phyloP scores from a whole-genome alignment of 257 asterid species.

The Plantago elongata region DNA sequence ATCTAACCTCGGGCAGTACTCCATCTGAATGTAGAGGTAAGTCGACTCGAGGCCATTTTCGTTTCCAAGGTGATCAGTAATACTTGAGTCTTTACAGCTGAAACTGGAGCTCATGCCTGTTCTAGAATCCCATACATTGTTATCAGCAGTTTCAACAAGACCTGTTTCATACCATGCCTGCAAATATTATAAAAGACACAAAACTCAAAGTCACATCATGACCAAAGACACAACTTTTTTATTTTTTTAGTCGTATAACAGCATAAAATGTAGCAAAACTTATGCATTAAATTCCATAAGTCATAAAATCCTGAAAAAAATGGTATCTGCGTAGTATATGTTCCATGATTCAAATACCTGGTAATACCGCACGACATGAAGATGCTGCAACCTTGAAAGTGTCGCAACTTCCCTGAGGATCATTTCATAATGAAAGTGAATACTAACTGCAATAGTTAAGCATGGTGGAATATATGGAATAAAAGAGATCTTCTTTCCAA shows the following conservation, averaged over 20 bases:
- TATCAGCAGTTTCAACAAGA: conserved; percentile 48
- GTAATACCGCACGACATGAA: conserved; percentile 93
- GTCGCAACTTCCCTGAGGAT: conserved; percentile 88
- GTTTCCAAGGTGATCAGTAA: conserved; percentile 45
- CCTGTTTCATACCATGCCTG: conserved; percentile 99
- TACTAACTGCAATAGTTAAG: conserved; percentile 5
- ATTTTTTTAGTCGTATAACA: neutral
- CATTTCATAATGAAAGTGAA: conserved; percentile 20
- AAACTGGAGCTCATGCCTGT: conserved; percentile 63
- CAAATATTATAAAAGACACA: conserved; percentile 19
- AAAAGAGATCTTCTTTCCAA: neutral
- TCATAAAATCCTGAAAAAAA: conserved; percentile 1
- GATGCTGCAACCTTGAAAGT: conserved; percentile 93
- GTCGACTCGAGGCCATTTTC: conserved; percentile 71
- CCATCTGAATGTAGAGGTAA: conserved; percentile 95
- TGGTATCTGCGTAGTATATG: conserved; percentile 6
- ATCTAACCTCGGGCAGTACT: conserved; percentile 89
- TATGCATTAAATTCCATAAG: conserved; percentile 12
- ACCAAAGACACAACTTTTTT: conserved; percentile 3
- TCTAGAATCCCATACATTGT: conserved; percentile 53
- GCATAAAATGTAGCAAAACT: conserved; percentile 8
- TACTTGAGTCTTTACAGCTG: conserved; percentile 55
- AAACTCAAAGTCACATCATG: conserved; percentile 13
- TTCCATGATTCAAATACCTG: conserved; percentile 49
- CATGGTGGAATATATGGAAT: conserved; percentile 6